Base-by-base conservation (phyloP, 768 basidiomycete species). In the Rhizopogon rudus region DNA sequence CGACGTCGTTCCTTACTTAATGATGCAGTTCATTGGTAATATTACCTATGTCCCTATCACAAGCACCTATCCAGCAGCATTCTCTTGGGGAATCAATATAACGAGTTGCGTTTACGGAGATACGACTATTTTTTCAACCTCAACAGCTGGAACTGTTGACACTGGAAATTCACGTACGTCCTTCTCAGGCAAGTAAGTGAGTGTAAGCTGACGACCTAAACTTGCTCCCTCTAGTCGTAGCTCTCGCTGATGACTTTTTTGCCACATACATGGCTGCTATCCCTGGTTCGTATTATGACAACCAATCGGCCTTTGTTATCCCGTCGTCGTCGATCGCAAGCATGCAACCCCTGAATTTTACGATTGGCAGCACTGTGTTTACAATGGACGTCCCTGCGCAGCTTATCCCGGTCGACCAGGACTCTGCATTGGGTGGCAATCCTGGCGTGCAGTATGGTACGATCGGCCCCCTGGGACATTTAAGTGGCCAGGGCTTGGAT, bases 181-280 rank as follows among this genome's bases (percentile, higher is more conserved):
- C 45, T 46, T 46, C n/a, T 20, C 3, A 28, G 5, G 25, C 40
- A 41, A 16, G 14, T 16, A 46, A 28, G 25, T 17, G 25, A 8
- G 10, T 8, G 14, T 16, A 46, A 28, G 13, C 17, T 35, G 4
- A 46, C 7, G 10, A 56, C 17, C 31, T 17, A 41, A 41, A n/a
- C 9, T 8, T 41, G 16, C 17, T 41, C 17, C 40, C 40, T 41
- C 3, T 20, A 41, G 40, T 41, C 8, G 40, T 41, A 52, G 57
- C 42, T 17, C 40, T 40, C 20, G 40, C 40, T 20, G 40, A 41
- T 41, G 40, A 41, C 9, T 20, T 41, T 39, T 56, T 52, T 31
- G 40, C 48, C 22, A 37, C 33, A 28, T 54, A 54, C 53, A 37
- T 54, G 44, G 53, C 25, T 46, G 53, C 53, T 20, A 54, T 54